phyloP scores from a whole-genome alignment of 768 basidiomycete genomes.

The Phylloporus rhodoxanthus region DNA sequence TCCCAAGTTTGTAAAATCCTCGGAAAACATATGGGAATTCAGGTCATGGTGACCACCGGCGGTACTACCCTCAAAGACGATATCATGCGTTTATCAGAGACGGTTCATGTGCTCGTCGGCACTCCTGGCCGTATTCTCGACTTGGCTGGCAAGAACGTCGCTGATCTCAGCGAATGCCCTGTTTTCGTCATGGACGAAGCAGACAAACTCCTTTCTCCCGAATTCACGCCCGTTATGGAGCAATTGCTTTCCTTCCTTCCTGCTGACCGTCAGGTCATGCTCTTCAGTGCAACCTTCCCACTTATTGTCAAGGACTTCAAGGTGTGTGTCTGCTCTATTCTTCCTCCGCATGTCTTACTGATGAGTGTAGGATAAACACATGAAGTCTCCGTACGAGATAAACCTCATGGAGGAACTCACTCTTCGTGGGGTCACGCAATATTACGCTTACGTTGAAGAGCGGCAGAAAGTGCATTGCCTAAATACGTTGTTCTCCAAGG shows the following conservation, averaged over 20 bases:
- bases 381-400: slow-evolving; percentile 93
- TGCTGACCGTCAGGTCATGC: slow-evolving; percentile 88
- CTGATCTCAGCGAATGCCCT: slow-evolving; percentile 89
- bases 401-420: slow-evolving; percentile 99
- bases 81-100: slow-evolving; percentile 83
- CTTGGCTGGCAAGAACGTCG: slow-evolving; percentile 86
- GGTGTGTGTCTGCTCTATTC: slow-evolving; percentile 36
- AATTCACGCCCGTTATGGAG: slow-evolving; percentile 98
- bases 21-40: slow-evolving; percentile 90
- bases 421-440: slow-evolving; percentile 96
- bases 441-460: slow-evolving; percentile 99
- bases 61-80: slow-evolving; percentile 98
- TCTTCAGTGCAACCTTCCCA: slow-evolving; percentile 98
- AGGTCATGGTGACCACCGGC: slow-evolving; percentile 99
- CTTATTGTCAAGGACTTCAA: slow-evolving; percentile 99
- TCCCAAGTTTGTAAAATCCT: slow-evolving; percentile 98
- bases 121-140: slow-evolving; percentile 96
- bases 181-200: slow-evolving; percentile 99
- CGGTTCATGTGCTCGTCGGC: slow-evolving; percentile 94
- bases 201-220: slow-evolving; percentile 93
- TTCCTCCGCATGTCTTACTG: slow-evolving; percentile 7
- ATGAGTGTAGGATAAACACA: slow-evolving; percentile 77
- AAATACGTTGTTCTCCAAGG: slow-evolving; percentile 99
- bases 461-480: slow-evolving; percentile 99
- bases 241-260: slow-evolving; percentile 85